Evolutionary conservation across 1,139 yeast genomes (phyloP), one percentile per base, ranked within the genome.

Genomic region (Yamadazyma buinensis): DNA sequence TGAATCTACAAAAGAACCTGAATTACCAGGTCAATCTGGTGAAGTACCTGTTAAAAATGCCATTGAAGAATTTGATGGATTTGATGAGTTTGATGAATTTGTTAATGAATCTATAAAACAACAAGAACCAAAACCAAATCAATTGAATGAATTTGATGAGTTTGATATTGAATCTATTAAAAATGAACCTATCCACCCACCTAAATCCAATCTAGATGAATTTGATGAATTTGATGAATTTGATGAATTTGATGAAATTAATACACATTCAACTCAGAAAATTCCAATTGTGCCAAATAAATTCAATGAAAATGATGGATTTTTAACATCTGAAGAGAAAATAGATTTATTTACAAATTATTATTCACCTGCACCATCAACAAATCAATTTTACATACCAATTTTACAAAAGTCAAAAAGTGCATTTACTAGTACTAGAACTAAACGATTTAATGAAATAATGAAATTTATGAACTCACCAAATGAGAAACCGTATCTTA

Each of bases 281-380:
- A 28, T 33, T 5, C 10, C 9, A 14, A 12, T 36, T 15, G 33
- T 15, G 7, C 11, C 27, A 6, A 37, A 35, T 14, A 30, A 32
- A 4, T 51, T 53, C 30, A 40, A 36, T 2, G 33, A 39, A 1
- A 30, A 34, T 8, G 61, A 54, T 8, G 72, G 70, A 0, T 40
- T 61, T 11, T 46, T 67, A 18, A 51, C 45, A 7, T 49, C 53
- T 10, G 53, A 51, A 3, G 52, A 65, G 24, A 46, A 44, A 32
- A 42, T 51, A 31, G 65, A 64, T 22, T 49, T 67, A 3, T 63
- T 61, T 42, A 58, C 68, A 7, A 38, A 38, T 21, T 38, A 38
- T 22, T 38, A 38, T 20, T 27, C 18, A 8, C 41, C 41, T 3
- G 2, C 14, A 10, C 53, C 56, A 2, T 37, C 40, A 5, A 22